A percentile compares a stretch with the other conserved stretches of the same genome.
phyloP scores from a whole-genome alignment of 2,329 filamentous ascomycete species.

The Phialophora macrospora region DNA sequence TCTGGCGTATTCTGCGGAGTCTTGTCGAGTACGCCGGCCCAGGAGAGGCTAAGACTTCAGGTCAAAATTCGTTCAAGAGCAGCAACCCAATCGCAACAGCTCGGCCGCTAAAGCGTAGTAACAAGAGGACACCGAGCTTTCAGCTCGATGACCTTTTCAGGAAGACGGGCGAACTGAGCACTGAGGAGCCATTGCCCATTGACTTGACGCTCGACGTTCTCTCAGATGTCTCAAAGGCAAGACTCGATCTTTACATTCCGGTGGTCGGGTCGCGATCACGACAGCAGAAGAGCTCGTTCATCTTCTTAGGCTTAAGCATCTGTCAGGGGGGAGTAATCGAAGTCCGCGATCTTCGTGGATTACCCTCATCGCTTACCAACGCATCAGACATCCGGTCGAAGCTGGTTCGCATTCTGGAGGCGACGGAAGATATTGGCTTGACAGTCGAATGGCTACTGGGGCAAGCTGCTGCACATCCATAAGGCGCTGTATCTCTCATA shows the following conservation, averaged over 20 bases:
- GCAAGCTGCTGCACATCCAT: conserved; percentile 12
- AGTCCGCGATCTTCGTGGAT: conserved; percentile 47
- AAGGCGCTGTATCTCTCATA: background rate
- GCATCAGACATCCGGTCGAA: conserved; percentile 42
- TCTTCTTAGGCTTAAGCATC: conserved; percentile 44
- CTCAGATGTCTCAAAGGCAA: conserved; percentile 32
- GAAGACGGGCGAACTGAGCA: conserved; percentile 5
- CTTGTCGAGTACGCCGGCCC: conserved; percentile 42
- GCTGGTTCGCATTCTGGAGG: conserved; percentile 48
- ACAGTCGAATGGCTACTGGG: conserved; percentile 51
- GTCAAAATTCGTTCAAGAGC: conserved; percentile 34
- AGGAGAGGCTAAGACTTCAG: conserved; percentile 22
- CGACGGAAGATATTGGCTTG: conserved; percentile 52
- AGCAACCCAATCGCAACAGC: conserved; percentile 33
- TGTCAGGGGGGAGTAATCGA: conserved; percentile 49
- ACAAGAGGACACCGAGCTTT: conserved; percentile 49
- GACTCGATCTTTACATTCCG: conserved; percentile 34
- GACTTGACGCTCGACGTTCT: conserved; percentile 36
- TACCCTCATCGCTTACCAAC: conserved; percentile 40
- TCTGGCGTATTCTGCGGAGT: conserved; percentile 48
- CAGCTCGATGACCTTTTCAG: conserved; percentile 63
- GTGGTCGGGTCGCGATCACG: conserved; percentile 10
- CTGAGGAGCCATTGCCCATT: conserved; percentile 27
- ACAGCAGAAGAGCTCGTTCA: conserved; percentile 19
- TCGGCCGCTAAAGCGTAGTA: conserved; percentile 43